phyloP scores from a whole-genome alignment of 192 early-diverging fungal species.

The Coemansia brasiliensis region DNA sequence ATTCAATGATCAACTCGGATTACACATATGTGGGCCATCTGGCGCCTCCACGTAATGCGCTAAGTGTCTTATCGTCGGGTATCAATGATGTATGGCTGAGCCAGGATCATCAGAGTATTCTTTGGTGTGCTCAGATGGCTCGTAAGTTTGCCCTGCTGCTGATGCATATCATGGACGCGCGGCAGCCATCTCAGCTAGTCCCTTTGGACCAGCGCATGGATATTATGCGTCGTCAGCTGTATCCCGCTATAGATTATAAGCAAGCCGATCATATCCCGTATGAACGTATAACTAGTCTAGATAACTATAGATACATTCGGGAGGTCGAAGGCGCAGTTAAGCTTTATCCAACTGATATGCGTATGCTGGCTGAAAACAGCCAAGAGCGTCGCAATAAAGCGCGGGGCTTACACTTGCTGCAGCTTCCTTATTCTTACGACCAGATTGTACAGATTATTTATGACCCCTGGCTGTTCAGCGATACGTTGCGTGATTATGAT shows the following conservation, averaged over 20 bases:
- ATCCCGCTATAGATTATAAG: constrained; percentile 56
- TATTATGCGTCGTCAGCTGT: constrained; percentile 59
- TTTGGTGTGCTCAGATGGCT: constrained; percentile 92
- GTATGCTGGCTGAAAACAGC: background rate
- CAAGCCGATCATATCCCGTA: background rate
- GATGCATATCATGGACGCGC: constrained; percentile 63
- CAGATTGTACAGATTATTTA: constrained; percentile 27
- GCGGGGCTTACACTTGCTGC: constrained; percentile 28
- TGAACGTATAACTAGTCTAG: background rate
- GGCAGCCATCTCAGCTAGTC: constrained; percentile 58
- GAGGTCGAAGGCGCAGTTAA: constrained; percentile 5
- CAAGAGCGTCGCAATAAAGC: background rate
- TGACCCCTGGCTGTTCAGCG: constrained; percentile 24
- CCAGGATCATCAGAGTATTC: constrained; percentile 79
- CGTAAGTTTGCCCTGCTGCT: constrained; percentile 62
- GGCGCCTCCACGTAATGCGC: constrained; percentile 65
- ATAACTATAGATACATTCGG: constrained; percentile 22
- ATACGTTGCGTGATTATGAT: background rate
- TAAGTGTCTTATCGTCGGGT: constrained; percentile 74
- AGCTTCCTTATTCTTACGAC: background rate
- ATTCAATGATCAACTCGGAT: constrained; percentile 82
- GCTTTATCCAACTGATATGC: constrained; percentile 18
- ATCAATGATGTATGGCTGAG: constrained; percentile 88
- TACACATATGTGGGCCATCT: constrained; percentile 66
- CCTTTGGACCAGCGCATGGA: constrained; percentile 63